A percentile compares a stretch with the other conserved stretches of the same genome.
These are phyloP conservation scores for Fomes fomentarius DNA, from an alignment of 1,284 basidiomycete species.

Conservation along the genomic window DNA sequence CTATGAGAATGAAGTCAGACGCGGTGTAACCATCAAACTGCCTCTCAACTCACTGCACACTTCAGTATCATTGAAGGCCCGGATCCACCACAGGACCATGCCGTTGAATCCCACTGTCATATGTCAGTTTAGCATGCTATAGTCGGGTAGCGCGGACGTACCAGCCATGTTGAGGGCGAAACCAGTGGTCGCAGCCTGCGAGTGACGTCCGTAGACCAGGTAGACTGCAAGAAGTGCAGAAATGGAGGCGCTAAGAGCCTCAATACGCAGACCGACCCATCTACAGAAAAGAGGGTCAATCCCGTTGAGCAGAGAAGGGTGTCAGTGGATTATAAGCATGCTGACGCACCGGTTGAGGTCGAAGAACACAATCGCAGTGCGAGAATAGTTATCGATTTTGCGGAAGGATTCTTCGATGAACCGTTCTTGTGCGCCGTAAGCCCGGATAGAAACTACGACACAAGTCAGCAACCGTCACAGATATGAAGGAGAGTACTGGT, in stretches of 20 bases:
- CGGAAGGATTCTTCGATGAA: conserved; percentile 49
- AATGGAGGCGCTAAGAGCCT: conserved; percentile 53
- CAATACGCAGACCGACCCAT: conserved; percentile 40
- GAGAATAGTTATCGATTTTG: conserved; percentile 52
- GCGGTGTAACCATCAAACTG: too few relatives aligned
- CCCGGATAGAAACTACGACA: conserved; percentile 58
- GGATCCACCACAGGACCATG: conserved; percentile 59
- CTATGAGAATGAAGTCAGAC: too few relatives aligned
- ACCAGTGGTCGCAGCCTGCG: conserved; percentile 48
- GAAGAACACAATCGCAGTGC: conserved; percentile 51
- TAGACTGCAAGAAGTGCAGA: conserved; percentile 55
- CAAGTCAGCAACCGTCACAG: background rate
- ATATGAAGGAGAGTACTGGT: too few relatives aligned
- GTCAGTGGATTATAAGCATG: too few relatives aligned
- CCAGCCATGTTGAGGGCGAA: conserved; percentile 56
- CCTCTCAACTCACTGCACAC: conserved; percentile 58
- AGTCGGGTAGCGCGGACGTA: too few relatives aligned
- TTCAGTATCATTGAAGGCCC: conserved; percentile 62
- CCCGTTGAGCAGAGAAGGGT: too few relatives aligned
- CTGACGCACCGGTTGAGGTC: conserved; percentile 60
- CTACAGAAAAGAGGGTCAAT: too few relatives aligned
- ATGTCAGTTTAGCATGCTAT: background rate
- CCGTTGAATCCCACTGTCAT: conserved; percentile 53
- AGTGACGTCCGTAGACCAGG: conserved; percentile 47
- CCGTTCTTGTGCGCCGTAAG: conserved; percentile 53